These are phyloP conservation scores for Truncatella angustata DNA, from an alignment of 2,329 filamentous ascomycete species.

Conservation along the genomic window DNA sequence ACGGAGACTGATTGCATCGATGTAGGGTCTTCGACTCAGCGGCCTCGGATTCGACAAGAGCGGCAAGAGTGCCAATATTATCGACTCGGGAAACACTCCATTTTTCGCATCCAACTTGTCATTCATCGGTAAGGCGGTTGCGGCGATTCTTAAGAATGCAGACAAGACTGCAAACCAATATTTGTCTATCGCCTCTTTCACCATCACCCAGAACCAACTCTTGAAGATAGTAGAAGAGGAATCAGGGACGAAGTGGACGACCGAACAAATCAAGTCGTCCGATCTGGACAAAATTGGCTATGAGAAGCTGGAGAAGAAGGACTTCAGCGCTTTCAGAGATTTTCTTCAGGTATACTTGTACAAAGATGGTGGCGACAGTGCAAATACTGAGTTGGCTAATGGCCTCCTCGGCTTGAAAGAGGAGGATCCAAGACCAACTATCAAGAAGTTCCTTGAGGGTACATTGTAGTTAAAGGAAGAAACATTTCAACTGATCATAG, in stretches of 20 bases:
- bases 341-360: slow-evolving; percentile 22
- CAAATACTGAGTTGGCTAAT: slow-evolving; percentile 19
- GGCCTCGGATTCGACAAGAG: slow-evolving; percentile 47
- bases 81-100: slow-evolving; percentile 53
- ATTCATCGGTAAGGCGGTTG: slow-evolving; percentile 51
- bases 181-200: slow-evolving; percentile 56
- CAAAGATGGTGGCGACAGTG: slow-evolving; percentile 22
- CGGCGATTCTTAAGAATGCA: slow-evolving; percentile 45
- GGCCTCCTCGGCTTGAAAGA: slow-evolving; percentile 23
- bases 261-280: slow-evolving; percentile 34
- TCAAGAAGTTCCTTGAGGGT: slow-evolving; percentile 20
- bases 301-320: slow-evolving; percentile 39
- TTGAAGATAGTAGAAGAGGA: slow-evolving; percentile 50
- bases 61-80: slow-evolving; percentile 49
- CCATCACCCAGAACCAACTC: slow-evolving; percentile 57
- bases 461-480: background rate
- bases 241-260: slow-evolving; percentile 48
- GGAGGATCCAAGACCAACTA: slow-evolving; percentile 20
- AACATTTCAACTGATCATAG: too few species aligned
- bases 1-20: background rate
- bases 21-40: background rate
- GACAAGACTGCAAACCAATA: slow-evolving; percentile 56
- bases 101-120: slow-evolving; percentile 50
- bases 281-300: slow-evolving; percentile 36
- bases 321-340: slow-evolving; percentile 31